phyloP scores from a whole-genome alignment of 2,329 filamentous ascomycete genomes.

The Curvularia verruculosa region DNA sequence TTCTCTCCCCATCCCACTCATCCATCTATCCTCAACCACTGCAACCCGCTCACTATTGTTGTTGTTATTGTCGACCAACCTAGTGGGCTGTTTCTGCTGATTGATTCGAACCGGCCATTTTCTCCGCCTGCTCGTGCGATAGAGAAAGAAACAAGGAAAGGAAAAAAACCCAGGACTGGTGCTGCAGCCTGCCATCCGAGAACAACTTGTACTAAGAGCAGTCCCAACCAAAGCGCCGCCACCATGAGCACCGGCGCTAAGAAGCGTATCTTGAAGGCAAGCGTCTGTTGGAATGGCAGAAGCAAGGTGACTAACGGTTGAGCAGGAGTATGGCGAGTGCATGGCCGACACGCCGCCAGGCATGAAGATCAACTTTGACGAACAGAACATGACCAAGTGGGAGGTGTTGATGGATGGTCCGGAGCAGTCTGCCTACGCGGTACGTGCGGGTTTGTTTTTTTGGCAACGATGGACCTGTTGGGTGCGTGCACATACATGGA shows the following conservation, averaged over 20 bases:
- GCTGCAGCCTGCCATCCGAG: conserved; percentile 8
- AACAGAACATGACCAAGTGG: conserved; percentile 72
- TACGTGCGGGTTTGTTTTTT: conserved; percentile 53
- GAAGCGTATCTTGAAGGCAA: conserved; percentile 56
- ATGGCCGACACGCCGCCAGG: conserved; percentile 44
- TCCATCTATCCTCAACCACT: conserved; percentile 10
- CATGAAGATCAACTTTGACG: conserved; percentile 58
- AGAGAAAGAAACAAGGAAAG: too few relatives aligned
- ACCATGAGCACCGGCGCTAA: conserved; percentile 48
- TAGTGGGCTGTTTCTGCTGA: conserved; percentile 7
- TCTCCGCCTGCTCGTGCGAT: not conserved
- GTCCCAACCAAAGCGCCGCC: conserved; percentile 18
- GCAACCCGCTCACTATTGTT: not conserved
- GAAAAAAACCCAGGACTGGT: not conserved
- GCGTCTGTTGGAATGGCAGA: conserved; percentile 8
- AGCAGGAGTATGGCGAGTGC: conserved; percentile 47
- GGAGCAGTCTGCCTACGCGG: conserved; percentile 67
- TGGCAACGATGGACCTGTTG: not conserved
- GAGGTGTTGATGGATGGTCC: conserved; percentile 71
- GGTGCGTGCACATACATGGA: conserved; percentile 2
- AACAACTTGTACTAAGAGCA: conserved; percentile 14
- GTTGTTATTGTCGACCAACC: not conserved
- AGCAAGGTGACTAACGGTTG: conserved; percentile 16
- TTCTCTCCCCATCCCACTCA: conserved; percentile 12
- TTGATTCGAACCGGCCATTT: not conserved